These are phyloP conservation scores for Scytalidium sp. DNA, from an alignment of 2,329 filamentous ascomycete genomes.

Conservation along the genomic window DNA sequence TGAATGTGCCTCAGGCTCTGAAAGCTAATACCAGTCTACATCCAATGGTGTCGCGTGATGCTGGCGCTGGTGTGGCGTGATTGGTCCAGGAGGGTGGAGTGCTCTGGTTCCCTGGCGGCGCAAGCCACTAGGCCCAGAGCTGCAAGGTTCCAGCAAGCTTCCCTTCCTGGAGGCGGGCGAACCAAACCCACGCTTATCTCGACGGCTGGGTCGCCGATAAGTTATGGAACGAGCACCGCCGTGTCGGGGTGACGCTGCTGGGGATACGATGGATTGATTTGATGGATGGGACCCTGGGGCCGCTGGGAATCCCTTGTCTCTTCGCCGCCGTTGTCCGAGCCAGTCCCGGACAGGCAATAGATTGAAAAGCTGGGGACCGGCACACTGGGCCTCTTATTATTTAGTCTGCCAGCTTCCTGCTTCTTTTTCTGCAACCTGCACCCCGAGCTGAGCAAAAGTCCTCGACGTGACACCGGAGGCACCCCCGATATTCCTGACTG, in stretches of 20 bases:
- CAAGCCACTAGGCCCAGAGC: too few species aligned
- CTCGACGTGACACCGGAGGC: too few species aligned
- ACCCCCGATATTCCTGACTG: too few species aligned
- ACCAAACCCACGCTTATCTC: background rate
- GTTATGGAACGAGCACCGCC: too few species aligned
- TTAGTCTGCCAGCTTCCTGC: background rate
- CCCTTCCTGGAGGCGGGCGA: background rate
- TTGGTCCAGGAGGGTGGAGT: background rate
- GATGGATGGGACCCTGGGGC: background rate
- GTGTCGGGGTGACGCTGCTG: too few species aligned
- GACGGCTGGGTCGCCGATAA: too few species aligned
- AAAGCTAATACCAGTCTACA: background rate
- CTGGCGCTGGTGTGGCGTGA: background rate
- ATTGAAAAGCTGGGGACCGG: background rate
- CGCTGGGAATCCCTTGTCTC: background rate
- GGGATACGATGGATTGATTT: too few species aligned
- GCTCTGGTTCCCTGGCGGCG: too few species aligned
- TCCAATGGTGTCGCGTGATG: background rate
- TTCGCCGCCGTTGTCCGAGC: background rate
- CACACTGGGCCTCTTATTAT: background rate
- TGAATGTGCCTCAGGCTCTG: background rate
- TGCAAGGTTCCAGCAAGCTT: background rate
- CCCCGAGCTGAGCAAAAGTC: background rate
- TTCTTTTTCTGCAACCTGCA: too few species aligned
- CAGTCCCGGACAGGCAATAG: background rate